These are phyloP conservation scores for Zasmidium cellare DNA, from an alignment of 2,329 filamentous ascomycete genomes.

Conservation along the genomic window DNA sequence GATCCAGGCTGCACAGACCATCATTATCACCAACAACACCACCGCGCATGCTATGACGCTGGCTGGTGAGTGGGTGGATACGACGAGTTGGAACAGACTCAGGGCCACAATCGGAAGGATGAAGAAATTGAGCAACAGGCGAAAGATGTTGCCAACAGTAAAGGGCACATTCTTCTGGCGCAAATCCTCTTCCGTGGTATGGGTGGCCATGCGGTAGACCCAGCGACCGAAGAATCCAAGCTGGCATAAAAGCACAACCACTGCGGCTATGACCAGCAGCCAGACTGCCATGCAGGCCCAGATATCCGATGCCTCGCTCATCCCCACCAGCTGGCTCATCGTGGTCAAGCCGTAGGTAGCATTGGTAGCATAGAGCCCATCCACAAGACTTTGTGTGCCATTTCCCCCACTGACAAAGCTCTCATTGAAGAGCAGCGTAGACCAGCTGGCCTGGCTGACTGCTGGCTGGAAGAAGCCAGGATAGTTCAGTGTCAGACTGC, in stretches of 20 bases:
- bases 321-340: slow-evolving; percentile 78
- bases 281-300: slow-evolving; percentile 96
- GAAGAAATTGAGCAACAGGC: slow-evolving; percentile 90
- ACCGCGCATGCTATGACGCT: slow-evolving; percentile 74
- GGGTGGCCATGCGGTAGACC: slow-evolving; percentile 69
- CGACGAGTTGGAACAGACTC: slow-evolving; percentile 88
- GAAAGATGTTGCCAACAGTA: slow-evolving; percentile 58
- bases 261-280: slow-evolving; percentile 74
- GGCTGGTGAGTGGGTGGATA: slow-evolving; percentile 65
- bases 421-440: slow-evolving; percentile 86
- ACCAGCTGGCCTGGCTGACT: slow-evolving; percentile 85
- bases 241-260: slow-evolving; percentile 70
- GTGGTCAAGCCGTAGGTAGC: slow-evolving; percentile 76
- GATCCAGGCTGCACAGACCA: slow-evolving; percentile 75
- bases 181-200: slow-evolving; percentile 79
- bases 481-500: slow-evolving; percentile 82
- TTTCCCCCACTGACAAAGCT: slow-evolving; percentile 74
- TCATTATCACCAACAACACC: slow-evolving; percentile 69
- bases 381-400: slow-evolving; percentile 67
- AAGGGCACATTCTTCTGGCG: slow-evolving; percentile 92
- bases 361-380: slow-evolving; percentile 84
- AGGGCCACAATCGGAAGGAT: slow-evolving; percentile 82
- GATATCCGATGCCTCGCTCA: slow-evolving; percentile 73
- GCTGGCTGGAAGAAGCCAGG: slow-evolving; percentile 94
- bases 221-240: slow-evolving; percentile 74